phyloP scores from a whole-genome alignment of 192 early-diverging fungal species.

The Lobosporangium transversale region DNA sequence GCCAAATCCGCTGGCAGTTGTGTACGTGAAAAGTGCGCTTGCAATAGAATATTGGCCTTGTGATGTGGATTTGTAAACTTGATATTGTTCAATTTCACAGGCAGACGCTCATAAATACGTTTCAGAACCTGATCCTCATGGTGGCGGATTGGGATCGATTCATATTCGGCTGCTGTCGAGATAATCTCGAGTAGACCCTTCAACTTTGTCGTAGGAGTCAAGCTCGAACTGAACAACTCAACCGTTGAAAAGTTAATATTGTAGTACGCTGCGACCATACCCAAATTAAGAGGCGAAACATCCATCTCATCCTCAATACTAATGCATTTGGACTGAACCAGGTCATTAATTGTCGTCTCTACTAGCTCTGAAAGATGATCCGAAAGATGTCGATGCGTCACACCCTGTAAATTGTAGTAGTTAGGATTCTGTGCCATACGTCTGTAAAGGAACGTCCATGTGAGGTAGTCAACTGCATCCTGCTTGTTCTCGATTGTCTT shows the following conservation, averaged over 20 bases:
- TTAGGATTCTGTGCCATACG: constrained; percentile 97
- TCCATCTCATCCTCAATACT: constrained; percentile 76
- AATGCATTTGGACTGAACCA: constrained; percentile 89
- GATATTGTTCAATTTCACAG: constrained; percentile 74
- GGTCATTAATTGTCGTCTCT: constrained; percentile 87
- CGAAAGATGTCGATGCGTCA: constrained; percentile 87
- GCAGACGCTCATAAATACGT: constrained; percentile 83
- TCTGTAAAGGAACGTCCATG: constrained; percentile 98
- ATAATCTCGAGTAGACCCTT: constrained; percentile 94
- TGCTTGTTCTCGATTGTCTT: constrained; percentile 97
- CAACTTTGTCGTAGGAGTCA: constrained; percentile 88
- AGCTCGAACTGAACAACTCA: constrained; percentile 90
- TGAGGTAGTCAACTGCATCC: constrained; percentile 98
- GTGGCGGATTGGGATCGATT: constrained; percentile 90
- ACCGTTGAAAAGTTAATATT: constrained; percentile 95
- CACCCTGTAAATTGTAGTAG: constrained; percentile 92
- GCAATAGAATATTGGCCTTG: constrained; percentile 93
- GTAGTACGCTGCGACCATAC: constrained; percentile 98
- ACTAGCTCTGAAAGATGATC: constrained; percentile 96
- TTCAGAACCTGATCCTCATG: constrained; percentile 87
- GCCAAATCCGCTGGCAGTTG: constrained; percentile 91
- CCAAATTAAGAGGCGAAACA: constrained; percentile 86
- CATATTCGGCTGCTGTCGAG: constrained; percentile 93
- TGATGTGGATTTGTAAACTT: constrained; percentile 90
- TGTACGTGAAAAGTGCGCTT: constrained; percentile 94